phyloP scores from a whole-genome alignment of 805 yeast species.

The Suhomyces xylopsoci region DNA sequence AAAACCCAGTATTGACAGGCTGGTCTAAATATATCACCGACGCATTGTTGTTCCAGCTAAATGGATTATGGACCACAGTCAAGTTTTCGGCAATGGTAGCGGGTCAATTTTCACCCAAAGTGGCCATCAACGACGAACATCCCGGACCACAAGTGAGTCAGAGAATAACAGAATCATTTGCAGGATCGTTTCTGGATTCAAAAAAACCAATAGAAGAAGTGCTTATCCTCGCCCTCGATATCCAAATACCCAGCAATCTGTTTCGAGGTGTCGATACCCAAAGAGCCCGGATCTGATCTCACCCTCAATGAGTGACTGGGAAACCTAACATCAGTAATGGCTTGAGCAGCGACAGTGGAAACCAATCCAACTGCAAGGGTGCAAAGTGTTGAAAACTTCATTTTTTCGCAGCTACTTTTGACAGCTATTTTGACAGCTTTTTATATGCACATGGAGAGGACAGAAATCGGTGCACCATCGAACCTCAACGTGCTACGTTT shows the following conservation, averaged over 20 bases:
- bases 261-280: slow-evolving; percentile 35
- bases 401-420: too few relatives aligned
- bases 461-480: too few relatives aligned
- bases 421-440: too few relatives aligned
- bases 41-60: slow-evolving; percentile 29
- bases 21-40: slow-evolving; percentile 24
- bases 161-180: slow-evolving; percentile 28
- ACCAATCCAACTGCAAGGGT: too few relatives aligned
- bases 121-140: slow-evolving; percentile 25
- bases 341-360: too few relatives aligned
- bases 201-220: slow-evolving; percentile 31
- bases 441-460: too few relatives aligned
- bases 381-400: too few relatives aligned
- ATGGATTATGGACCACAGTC: slow-evolving; percentile 24
- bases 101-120: slow-evolving; percentile 29
- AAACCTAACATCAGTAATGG: too few relatives aligned
- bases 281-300: slow-evolving; percentile 3
- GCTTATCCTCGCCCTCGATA: slow-evolving; percentile 27
- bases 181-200: slow-evolving; percentile 30
- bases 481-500: too few relatives aligned
- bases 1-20: slow-evolving; percentile 23
- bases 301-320: too few relatives aligned
- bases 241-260: slow-evolving; percentile 40
- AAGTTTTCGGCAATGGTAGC: slow-evolving; percentile 18
- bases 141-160: slow-evolving; percentile 35